These are phyloP conservation scores for Epipyxis sp. DNA, from an alignment of 108 stramenopile genomes.

Conservation along the genomic window DNA sequence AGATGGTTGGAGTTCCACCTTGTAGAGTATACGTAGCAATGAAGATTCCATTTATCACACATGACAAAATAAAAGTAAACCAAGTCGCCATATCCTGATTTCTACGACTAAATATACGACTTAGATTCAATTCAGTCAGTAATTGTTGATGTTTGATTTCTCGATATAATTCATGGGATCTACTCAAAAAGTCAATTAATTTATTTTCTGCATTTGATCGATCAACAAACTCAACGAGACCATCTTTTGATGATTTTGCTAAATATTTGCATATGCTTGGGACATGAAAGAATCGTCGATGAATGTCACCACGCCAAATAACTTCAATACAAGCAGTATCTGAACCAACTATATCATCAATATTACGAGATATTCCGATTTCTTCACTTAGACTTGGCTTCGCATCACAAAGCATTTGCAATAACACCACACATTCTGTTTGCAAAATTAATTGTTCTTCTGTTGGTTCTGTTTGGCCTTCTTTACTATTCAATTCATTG, in stretches of 20 bases:
- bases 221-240: slow-evolving; percentile 41
- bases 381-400: slow-evolving; percentile 26
- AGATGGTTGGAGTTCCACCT: neutral
- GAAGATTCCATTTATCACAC: slow-evolving; percentile 37
- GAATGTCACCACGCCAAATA: slow-evolving; percentile 40
- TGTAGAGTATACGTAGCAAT: neutral
- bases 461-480: slow-evolving; percentile 26
- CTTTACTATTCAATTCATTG: neutral
- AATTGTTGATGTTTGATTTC: slow-evolving; percentile 44
- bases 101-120: slow-evolving; percentile 25
- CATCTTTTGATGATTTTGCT: slow-evolving; percentile 38
- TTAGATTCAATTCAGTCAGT: slow-evolving; percentile 36
- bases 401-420: slow-evolving; percentile 45
- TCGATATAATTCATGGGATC: slow-evolving; percentile 39
- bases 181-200: slow-evolving; percentile 38
- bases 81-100: slow-evolving; percentile 47
- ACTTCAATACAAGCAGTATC: slow-evolving; percentile 41
- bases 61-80: slow-evolving; percentile 37
- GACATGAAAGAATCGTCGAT: slow-evolving; percentile 47
- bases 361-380: neutral
- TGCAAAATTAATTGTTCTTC: slow-evolving; percentile 36
- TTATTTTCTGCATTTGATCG: slow-evolving; percentile 36
- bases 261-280: slow-evolving; percentile 41
- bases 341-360: slow-evolving; percentile 32
- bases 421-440: slow-evolving; percentile 39